phyloP scores from a whole-genome alignment of 192 early-diverging fungal species.

The Coemansia sp. region DNA sequence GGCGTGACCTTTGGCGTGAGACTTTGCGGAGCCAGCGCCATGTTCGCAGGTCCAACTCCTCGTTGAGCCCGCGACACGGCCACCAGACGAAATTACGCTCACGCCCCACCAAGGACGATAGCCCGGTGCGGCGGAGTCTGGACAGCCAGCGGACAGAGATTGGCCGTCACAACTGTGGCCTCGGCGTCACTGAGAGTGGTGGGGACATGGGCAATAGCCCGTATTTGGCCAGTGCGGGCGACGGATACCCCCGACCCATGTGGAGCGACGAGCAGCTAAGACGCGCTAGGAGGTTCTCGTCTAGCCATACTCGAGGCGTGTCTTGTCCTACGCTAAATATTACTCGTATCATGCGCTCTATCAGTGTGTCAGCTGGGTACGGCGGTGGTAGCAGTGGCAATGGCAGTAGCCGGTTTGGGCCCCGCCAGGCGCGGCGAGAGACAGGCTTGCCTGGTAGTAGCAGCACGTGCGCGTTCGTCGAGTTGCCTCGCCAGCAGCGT shows the following conservation, averaged over 20 bases:
- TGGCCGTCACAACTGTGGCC: slow-evolving; percentile 10
- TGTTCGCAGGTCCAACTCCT: slow-evolving; percentile 8
- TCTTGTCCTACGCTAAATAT: slow-evolving; percentile 52
- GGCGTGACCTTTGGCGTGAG: slow-evolving; percentile 13
- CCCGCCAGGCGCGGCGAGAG: slow-evolving; percentile 12
- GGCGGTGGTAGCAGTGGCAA: slow-evolving; percentile 22
- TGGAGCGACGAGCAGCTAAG: slow-evolving; percentile 39
- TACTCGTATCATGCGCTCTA: slow-evolving; percentile 52
- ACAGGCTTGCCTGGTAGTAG: background rate
- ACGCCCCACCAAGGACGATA: slow-evolving; percentile 9
- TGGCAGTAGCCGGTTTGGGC: slow-evolving; percentile 12
- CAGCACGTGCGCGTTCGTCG: background rate
- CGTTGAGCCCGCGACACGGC: slow-evolving; percentile 3
- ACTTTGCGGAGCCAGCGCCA: slow-evolving; percentile 18
- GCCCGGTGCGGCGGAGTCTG: slow-evolving; percentile 35
- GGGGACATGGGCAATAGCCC: slow-evolving; percentile 10
- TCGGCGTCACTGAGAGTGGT: slow-evolving; percentile 4
- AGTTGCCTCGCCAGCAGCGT: background rate
- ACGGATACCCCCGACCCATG: slow-evolving; percentile 13
- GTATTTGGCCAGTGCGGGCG: slow-evolving; percentile 1
- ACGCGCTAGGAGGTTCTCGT: slow-evolving; percentile 30
- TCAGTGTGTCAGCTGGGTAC: slow-evolving; percentile 37
- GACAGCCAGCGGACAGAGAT: slow-evolving; percentile 43
- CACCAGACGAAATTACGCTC: background rate
- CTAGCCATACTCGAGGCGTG: slow-evolving; percentile 39